A percentile compares a stretch with the other conserved stretches of the same genome.
phyloP scores from a whole-genome alignment of 83 land plant species.

The Picea abies region DNA sequence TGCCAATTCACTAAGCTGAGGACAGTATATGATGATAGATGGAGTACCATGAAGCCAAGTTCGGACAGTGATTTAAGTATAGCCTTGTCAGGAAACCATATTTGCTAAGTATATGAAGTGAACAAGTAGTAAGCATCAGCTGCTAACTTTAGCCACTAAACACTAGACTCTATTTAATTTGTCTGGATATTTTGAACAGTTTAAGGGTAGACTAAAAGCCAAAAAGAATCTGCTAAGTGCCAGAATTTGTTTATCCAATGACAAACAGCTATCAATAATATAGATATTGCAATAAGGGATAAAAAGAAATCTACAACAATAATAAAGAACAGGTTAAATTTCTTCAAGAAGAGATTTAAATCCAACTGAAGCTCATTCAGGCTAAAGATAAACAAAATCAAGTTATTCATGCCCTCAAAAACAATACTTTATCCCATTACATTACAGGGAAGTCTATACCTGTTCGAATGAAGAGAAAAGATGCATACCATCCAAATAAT shows the following conservation, averaged over 20 bases:
- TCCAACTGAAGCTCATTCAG: background rate
- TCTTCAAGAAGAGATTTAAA: background rate
- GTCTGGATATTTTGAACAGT: background rate
- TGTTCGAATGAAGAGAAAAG: conserved; percentile 83
- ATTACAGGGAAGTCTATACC: conserved; percentile 35
- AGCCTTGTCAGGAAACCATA: background rate
- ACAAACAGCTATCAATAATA: background rate
- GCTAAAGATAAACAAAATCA: background rate
- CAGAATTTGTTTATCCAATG: background rate
- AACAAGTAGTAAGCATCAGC: background rate
- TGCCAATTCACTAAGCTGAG: background rate
- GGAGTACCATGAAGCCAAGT: background rate
- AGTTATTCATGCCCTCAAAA: background rate
- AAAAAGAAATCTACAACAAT: background rate
- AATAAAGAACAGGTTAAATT: background rate
- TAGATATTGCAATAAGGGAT: background rate
- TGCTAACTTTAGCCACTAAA: background rate
- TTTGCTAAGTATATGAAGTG: background rate
- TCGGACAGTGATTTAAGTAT: background rate
- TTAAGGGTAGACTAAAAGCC: background rate
- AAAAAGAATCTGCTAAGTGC: background rate
- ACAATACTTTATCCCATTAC: background rate
- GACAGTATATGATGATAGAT: background rate
- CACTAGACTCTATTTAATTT: background rate
- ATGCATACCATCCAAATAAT: conserved; percentile 93